Base-by-base conservation (phyloP, 2,329 filamentous ascomycete species). In the Fusarium concolor region DNA sequence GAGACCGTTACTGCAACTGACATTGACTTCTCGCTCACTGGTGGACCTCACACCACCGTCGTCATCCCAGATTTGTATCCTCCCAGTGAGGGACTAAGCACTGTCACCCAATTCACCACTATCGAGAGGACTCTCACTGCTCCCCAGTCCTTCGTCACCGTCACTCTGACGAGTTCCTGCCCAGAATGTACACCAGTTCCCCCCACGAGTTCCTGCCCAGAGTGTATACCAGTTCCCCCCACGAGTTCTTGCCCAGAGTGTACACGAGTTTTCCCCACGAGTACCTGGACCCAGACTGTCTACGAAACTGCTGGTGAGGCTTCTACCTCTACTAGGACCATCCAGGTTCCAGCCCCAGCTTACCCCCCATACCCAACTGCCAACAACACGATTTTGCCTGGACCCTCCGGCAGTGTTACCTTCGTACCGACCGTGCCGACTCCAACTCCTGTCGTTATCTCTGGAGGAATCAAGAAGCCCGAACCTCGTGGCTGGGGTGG, bases 401-500 rank as follows among this genome's bases (percentile, higher is more conserved):
- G 64, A 5, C 64, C 73, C 10, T 68, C 75, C 14, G 77, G 75
- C 24, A 76, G 73, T n/a, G 53, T 67, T 26, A 71, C 71, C 15
- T 53, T 54, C 29, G 22, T 66, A 12, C 73, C 75, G 38, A 61
- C 56, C 38, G 56, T 66, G 12, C 66, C 64, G 7, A 71, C 75
- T n/a, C 72, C 76, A 22, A 71, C 74, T 17, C 72, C 76, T 29
- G 60, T 78, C 52, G 64, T 77, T 46, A 68, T 76, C 46, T 80
- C 79, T 26, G 75, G 71, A 28, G 76, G 73, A 5, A 73, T 65
- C 57, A 79, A 78, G 73, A 75, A 75, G 59, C 72, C 75, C 3
- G 72, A 76, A 57, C 77, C 74, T 33, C 68, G 70, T 39, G 74
- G 73, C 31, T 76, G 74, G 57, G 74, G 73, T 7, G 65, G 66